A percentile compares a stretch with the other conserved stretches of the same genome.
Evolutionary conservation across 306 rosid species (phyloP).

Genomic region (Citrullus amarus): DNA sequence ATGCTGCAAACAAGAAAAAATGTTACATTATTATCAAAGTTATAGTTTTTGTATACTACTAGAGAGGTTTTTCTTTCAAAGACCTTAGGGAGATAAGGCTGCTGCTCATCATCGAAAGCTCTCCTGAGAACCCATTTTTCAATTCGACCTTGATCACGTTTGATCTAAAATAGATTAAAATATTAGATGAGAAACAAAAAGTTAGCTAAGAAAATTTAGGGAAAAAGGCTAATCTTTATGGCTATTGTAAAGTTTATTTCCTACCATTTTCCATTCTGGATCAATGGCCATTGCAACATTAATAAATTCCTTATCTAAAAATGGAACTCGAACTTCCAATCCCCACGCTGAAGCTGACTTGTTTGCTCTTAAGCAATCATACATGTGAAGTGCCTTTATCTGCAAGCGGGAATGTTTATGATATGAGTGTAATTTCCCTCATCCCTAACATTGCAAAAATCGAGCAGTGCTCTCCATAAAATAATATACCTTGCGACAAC

Average conservation of each 20-base stretch:
- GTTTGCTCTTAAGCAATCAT: constrained; percentile 86
- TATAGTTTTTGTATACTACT: neutral
- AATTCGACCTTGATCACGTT: constrained; percentile 59
- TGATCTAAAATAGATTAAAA: constrained; percentile 38
- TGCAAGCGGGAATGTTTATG: constrained; percentile 15
- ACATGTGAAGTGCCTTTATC: constrained; percentile 85
- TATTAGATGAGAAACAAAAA: neutral
- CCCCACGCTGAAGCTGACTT: constrained; percentile 96
- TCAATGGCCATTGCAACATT: constrained; percentile 78
- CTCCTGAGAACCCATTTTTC: constrained; percentile 84
- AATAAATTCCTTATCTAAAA: constrained; percentile 75
- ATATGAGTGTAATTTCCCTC: neutral
- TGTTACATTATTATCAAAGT: neutral
- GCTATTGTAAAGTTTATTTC: neutral
- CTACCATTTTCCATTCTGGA: constrained; percentile 69
- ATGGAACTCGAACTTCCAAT: constrained; percentile 86
- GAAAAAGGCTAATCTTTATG: too few species aligned
- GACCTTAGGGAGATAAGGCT: constrained; percentile 95
- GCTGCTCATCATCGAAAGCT: constrained; percentile 85
- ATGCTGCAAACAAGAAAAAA: constrained; percentile 38
- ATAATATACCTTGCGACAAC: constrained; percentile 72
- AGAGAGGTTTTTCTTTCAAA: neutral
- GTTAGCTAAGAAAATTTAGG: neutral
- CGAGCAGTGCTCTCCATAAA: neutral
- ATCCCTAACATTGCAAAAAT: neutral